phyloP scores from a whole-genome alignment of 345 rosid species.

The Aquilaria sinensis region DNA sequence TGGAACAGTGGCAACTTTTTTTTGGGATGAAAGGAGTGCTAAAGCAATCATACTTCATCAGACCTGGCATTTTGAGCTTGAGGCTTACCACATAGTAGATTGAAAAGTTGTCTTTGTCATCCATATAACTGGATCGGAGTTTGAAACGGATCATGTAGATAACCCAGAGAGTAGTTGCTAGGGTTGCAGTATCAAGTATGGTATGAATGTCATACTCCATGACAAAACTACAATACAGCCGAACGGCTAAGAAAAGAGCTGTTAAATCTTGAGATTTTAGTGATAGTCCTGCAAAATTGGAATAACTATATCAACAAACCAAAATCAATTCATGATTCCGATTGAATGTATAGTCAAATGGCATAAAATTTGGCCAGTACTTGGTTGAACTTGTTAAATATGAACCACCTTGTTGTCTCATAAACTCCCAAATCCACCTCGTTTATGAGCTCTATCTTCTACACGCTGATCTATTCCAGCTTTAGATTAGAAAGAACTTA shows the following conservation, averaged over 20 bases:
- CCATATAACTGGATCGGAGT: conserved; percentile 76
- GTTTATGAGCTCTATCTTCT: too few species aligned
- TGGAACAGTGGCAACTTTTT: not conserved
- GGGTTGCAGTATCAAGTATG: conserved; percentile 70
- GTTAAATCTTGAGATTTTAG: conserved; percentile 84
- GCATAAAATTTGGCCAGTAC: not conserved
- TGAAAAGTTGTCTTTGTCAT: conserved; percentile 84
- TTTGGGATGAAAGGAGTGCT: too few species aligned
- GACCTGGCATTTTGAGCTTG: not conserved
- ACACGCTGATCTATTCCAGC: too few species aligned
- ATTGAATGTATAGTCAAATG: too few species aligned
- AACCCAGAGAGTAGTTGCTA: conserved; percentile 78
- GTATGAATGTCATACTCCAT: conserved; percentile 95
- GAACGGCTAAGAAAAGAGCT: conserved; percentile 73
- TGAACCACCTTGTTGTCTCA: not conserved
- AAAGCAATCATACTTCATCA: too few species aligned
- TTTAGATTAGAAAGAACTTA: too few species aligned
- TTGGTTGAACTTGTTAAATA: conserved; percentile 3
- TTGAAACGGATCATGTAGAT: conserved; percentile 86
- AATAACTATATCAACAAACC: not conserved
- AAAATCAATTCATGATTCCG: not conserved
- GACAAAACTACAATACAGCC: conserved; percentile 86
- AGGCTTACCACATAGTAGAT: conserved; percentile 64
- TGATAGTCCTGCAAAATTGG: conserved; percentile 56
- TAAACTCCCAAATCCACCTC: too few species aligned